Evolutionary conservation across 352 stramenopile species (phyloP).

Genomic region (Globisporangium heterothallicum): DNA sequence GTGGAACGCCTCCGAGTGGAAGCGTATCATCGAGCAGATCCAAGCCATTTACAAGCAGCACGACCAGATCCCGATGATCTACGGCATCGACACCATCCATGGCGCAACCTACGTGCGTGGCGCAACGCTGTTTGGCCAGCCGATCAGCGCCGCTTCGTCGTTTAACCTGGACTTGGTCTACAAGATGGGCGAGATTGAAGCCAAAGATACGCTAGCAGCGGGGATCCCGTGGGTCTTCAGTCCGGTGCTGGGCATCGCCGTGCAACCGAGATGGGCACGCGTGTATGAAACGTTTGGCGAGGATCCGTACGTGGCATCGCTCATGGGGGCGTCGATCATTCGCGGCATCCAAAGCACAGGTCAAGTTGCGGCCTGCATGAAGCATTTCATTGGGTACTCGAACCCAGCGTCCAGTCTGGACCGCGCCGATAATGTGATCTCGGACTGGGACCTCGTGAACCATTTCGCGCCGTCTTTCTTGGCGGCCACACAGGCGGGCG

Average conservation of each 20-base stretch:
- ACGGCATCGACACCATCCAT: slow-evolving; percentile 88
- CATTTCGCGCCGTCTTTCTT: slow-evolving; percentile 74
- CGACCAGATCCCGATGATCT: slow-evolving; percentile 65
- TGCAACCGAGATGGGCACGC: slow-evolving; percentile 81
- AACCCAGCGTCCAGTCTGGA: slow-evolving; percentile 62
- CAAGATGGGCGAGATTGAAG: slow-evolving; percentile 66
- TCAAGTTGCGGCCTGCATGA: slow-evolving; percentile 79
- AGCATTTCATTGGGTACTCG: slow-evolving; percentile 87
- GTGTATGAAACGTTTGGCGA: slow-evolving; percentile 94
- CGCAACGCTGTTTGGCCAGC: slow-evolving; percentile 81
- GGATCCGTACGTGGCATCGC: slow-evolving; percentile 69
- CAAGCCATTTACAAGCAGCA: slow-evolving; percentile 65
- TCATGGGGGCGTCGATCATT: slow-evolving; percentile 70
- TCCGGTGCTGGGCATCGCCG: slow-evolving; percentile 80
- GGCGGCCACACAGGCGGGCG: slow-evolving; percentile 56
- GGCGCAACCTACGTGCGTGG: slow-evolving; percentile 85
- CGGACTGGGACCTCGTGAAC: slow-evolving; percentile 66
- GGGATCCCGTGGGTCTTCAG: slow-evolving; percentile 91
- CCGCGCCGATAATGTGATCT: slow-evolving; percentile 60
- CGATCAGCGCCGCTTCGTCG: slow-evolving; percentile 83
- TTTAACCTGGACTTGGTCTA: slow-evolving; percentile 82
- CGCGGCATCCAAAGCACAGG: slow-evolving; percentile 72
- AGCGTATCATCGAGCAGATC: slow-evolving; percentile 56
- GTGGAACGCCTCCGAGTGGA: slow-evolving; percentile 71
- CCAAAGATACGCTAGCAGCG: slow-evolving; percentile 80